Conservation (phyloP, 179 eudicot species). For the Silene coronaria region DNA sequence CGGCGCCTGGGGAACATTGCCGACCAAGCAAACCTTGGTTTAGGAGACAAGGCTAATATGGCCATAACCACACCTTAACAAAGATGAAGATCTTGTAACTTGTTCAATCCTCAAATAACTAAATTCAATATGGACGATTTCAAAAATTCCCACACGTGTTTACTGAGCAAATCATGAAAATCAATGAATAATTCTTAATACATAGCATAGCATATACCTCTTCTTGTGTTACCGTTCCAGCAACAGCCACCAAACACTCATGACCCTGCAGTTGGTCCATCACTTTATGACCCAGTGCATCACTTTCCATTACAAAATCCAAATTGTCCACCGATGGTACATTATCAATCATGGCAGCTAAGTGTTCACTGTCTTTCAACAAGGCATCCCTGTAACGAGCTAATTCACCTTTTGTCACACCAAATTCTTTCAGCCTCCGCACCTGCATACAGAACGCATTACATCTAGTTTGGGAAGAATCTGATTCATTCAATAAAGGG, state of each 20-base stretch:
- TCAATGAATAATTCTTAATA: not conserved
- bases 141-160: too few species aligned
- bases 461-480: conserved; percentile 1
- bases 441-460: conserved; percentile 47
- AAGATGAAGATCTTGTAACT: too few species aligned
- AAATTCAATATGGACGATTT: too few species aligned
- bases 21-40: not conserved
- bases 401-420: conserved; percentile 95
- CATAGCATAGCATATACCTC: conserved; percentile 50
- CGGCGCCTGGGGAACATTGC: not conserved
- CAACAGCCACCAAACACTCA: conserved; percentile 82
- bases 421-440: conserved; percentile 95
- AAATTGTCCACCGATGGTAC: conserved; percentile 95
- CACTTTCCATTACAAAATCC: conserved; percentile 97
- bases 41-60: too few species aligned
- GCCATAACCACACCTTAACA: too few species aligned
- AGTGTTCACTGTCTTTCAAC: conserved; percentile 93
- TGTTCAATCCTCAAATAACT: too few species aligned
- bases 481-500: not conserved
- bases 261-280: conserved; percentile 99
- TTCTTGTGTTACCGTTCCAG: conserved; percentile 83
- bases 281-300: conserved; percentile 89
- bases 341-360: conserved; percentile 98
- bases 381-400: conserved; percentile 92
- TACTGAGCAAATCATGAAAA: too few species aligned